Base-by-base conservation (phyloP, 768 basidiomycete genomes). In the Mycena vitilis region DNA sequence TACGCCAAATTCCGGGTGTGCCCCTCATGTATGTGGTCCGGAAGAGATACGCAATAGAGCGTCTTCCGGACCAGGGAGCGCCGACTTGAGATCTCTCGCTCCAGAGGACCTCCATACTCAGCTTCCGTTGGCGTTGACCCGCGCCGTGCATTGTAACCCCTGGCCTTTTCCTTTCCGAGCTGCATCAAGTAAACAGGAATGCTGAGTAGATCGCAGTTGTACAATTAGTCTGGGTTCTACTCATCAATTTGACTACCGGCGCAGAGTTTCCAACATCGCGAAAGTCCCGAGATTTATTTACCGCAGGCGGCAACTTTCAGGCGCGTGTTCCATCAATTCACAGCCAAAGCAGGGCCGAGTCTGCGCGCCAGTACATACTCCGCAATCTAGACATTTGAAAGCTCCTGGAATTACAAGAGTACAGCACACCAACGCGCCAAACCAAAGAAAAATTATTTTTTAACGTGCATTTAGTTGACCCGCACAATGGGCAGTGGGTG, bases 11-110 rank as follows among this genome's bases (percentile, higher is more conserved):
- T 45, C 94, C 94, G 40, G 95, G 96, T 66, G 92, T 98, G 52
- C 96, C 96, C 37, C 84, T 99, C 69, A 98, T 99, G 97, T 98
- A 98, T 78, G 98, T 99, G 72, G 95, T 95, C 71, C 90, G 89
- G 77, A 85, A 93, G 76, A 86, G 92, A 75, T 99, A 98, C 76
- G 95, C 96, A 38, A 96, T 99, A 65, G 98, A 99, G 79, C 85
- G 96, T 58, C 81, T 99, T 59, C 98, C 98, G 48, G 98, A 99
- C 79, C 94, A 95, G 79, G 95, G 94, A 40, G 93, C 93, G 20
- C 92, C 94, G n/a, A 79, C 84, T 66, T 90, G 75, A 78, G 37
- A 54, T 11, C 10, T 30, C 4, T 15, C 15, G 30, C 52, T 36
- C 52, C 15, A 15, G 45, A 47, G 15, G 20, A 47, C 20, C 15